phyloP scores from a whole-genome alignment of 2,329 filamentous ascomycete genomes.

The Xylaria sp. region DNA sequence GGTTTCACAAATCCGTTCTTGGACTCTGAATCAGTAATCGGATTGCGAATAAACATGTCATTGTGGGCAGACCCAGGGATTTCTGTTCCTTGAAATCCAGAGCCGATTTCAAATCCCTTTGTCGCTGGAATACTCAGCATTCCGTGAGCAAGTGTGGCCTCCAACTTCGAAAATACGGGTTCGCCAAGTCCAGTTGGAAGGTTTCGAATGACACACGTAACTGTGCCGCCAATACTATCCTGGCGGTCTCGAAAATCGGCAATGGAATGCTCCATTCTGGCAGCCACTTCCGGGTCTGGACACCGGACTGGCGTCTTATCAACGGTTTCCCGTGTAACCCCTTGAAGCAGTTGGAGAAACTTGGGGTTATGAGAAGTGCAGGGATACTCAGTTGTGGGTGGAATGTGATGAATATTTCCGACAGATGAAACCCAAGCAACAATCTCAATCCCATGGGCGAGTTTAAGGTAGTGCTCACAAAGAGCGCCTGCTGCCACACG shows the following conservation, averaged over 20 bases:
- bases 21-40: constrained; percentile 40
- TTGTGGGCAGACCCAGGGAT: constrained; percentile 92
- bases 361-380: constrained; percentile 32
- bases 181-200: constrained; percentile 88
- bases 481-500: constrained; percentile 33
- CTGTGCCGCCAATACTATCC: constrained; percentile 94
- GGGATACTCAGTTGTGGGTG: constrained; percentile 29
- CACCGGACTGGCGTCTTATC: constrained; percentile 91
- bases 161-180: constrained; percentile 94
- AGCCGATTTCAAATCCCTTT: constrained; percentile 96
- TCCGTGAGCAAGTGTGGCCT: constrained; percentile 89
- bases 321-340: constrained; percentile 78
- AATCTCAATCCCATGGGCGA: constrained; percentile 32
- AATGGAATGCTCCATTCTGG: constrained; percentile 82
- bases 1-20: constrained; percentile 63
- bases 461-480: constrained; percentile 30
- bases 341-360: constrained; percentile 73
- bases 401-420: constrained; percentile 26
- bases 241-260: constrained; percentile 79
- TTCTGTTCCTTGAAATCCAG: constrained; percentile 87
- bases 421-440: constrained; percentile 28
- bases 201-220: constrained; percentile 92
- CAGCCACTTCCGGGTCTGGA: constrained; percentile 71
- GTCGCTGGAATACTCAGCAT: constrained; percentile 96
- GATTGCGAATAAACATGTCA: constrained; percentile 79